Evolutionary conservation across 768 basidiomycete species (phyloP).

Genomic region (Kwoniella shandongensis): DNA sequence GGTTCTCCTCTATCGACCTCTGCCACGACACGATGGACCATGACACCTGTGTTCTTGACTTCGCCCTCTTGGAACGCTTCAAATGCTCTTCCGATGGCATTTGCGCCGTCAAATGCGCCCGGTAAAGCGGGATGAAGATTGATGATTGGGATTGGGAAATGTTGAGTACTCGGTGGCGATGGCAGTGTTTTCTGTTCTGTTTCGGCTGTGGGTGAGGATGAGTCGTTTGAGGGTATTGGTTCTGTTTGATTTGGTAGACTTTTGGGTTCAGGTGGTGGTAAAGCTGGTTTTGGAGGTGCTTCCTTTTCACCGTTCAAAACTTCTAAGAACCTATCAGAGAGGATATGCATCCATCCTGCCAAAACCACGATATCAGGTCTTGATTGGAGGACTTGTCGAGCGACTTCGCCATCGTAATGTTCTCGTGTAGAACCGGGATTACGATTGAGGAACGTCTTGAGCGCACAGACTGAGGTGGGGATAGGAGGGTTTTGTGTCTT

Average conservation of each 20-base stretch:
- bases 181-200: slow-evolving; percentile 3
- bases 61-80: slow-evolving; percentile 84
- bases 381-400: slow-evolving; percentile 64
- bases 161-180: slow-evolving; percentile 7
- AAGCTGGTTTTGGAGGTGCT: slow-evolving; percentile 27
- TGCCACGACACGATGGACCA: slow-evolving; percentile 91
- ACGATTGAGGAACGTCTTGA: slow-evolving; percentile 77
- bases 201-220: not conserved
- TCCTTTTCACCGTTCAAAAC: slow-evolving; percentile 57
- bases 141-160: slow-evolving; percentile 71
- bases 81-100: slow-evolving; percentile 83
- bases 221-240: slow-evolving; percentile 18
- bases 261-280: slow-evolving; percentile 20
- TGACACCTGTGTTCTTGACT: slow-evolving; percentile 73
- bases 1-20: slow-evolving; percentile 93
- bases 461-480: slow-evolving; percentile 68
- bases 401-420: slow-evolving; percentile 84
- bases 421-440: slow-evolving; percentile 70
- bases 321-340: slow-evolving; percentile 76
- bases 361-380: slow-evolving; percentile 82
- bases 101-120: slow-evolving; percentile 92
- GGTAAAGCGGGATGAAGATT: slow-evolving; percentile 96
- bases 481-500: slow-evolving; percentile 65
- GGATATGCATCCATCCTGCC: slow-evolving; percentile 99
- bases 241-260: slow-evolving; percentile 18